These are phyloP conservation scores for Amauroascus verrucosus DNA, from an alignment of 2,329 filamentous ascomycete species.

Conservation along the genomic window DNA sequence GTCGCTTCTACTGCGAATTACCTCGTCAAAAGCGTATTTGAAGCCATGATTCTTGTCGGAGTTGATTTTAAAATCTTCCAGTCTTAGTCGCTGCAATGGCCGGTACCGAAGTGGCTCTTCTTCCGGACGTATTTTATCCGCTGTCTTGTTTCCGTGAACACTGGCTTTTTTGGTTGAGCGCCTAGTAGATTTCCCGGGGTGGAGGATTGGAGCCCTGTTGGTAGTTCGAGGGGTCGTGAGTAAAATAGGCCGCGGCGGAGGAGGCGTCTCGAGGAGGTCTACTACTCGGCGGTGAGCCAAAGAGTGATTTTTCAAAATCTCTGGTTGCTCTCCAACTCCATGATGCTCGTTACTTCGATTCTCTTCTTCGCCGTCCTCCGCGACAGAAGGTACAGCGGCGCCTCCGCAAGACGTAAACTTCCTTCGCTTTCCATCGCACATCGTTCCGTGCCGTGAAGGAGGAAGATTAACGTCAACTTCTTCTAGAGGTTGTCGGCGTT, in stretches of 20 bases:
- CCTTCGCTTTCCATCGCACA: slow-evolving; percentile 27
- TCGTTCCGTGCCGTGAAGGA: slow-evolving; percentile 12
- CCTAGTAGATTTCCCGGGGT: neutral
- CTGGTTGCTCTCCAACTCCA: neutral
- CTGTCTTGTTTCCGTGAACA: neutral
- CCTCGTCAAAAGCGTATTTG: slow-evolving; percentile 62
- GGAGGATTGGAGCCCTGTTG: neutral
- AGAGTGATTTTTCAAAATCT: neutral
- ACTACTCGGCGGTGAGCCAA: neutral
- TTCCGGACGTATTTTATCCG: neutral
- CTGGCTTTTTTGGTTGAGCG: neutral
- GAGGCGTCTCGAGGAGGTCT: slow-evolving; percentile 20
- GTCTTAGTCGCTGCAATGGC: slow-evolving; percentile 47
- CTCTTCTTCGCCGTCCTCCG: slow-evolving; percentile 41
- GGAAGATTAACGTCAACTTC: slow-evolving; percentile 24
- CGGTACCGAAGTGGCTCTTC: slow-evolving; percentile 47
- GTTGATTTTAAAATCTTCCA: slow-evolving; percentile 76
- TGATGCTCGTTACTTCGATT: neutral
- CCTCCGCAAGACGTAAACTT: slow-evolving; percentile 24
- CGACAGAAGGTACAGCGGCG: slow-evolving; percentile 36
- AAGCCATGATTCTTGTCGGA: slow-evolving; percentile 59
- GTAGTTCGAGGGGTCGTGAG: slow-evolving; percentile 7
- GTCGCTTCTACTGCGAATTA: slow-evolving; percentile 59
- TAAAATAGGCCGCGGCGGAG: slow-evolving; percentile 12
- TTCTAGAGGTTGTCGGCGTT: slow-evolving; percentile 19